Base-by-base conservation (phyloP, 2,329 filamentous ascomycete genomes). In the Colletotrichum costaricense region DNA sequence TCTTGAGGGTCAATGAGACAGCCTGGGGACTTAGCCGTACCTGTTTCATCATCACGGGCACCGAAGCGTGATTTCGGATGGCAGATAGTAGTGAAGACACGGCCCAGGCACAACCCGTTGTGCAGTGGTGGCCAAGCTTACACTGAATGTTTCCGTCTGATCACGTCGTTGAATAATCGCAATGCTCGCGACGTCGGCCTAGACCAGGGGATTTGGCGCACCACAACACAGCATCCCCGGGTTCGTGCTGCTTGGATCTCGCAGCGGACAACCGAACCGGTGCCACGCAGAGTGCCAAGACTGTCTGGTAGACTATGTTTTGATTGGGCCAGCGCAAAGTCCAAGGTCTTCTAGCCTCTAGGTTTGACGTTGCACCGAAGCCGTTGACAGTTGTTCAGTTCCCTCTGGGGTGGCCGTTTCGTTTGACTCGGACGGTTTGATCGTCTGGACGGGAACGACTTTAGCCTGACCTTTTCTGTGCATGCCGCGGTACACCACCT, bases 331-430 rank as follows among this genome's bases (percentile, higher is more conserved):
- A n/a, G n/a, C 24, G 30, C n/a, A 24, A 38, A 24, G 28, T 24
- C 64, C 46, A 28, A 26, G 52, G 26, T 46, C 30, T 49, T 52
- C 35, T 30, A 35, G 33, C 4, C 42, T 49, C 16, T 42, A 11
- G 38, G 30, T 30, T 46, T 60, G 52, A 56, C 42, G 65, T 62
- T 46, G 52, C 65, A 69, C 49, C n/a, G 24, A 62, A 38, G 57
- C 54, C 49, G 64, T 68, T 64, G 70, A 57, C 54, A 26, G 64
- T 68, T 69, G 70, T 35, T 52, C 55, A 68, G 58, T 33, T 28
- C 28, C 42, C n/a, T 8, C 24, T 6, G 62, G 49, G 62, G 46
- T 16, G 11, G 26, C 42, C 58, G 59, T 56, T 67, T 59, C 42
- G 59, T 64, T 70, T 56, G 67, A 70, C 60, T 65, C 58, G 58